Evolutionary conservation across 345 rosid genomes (phyloP).

Genomic region (Xanthoceras sorbifolium): DNA sequence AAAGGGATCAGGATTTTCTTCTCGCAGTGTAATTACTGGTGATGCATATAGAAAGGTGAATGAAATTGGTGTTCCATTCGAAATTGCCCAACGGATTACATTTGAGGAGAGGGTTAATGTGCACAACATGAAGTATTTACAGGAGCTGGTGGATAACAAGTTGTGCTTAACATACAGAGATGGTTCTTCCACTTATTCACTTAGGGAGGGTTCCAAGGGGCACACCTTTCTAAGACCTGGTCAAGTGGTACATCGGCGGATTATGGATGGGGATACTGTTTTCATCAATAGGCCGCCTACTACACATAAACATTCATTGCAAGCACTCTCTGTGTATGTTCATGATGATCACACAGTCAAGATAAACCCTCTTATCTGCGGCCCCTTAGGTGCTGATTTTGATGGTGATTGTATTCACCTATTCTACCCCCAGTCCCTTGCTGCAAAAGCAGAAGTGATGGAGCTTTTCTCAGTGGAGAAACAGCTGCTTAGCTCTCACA

Average conservation of each 20-base stretch:
- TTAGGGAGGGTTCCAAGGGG: conserved; percentile 90
- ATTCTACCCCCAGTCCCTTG: conserved; percentile 87
- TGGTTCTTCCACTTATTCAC: conserved; percentile 74
- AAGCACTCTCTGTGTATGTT: conserved; percentile 86
- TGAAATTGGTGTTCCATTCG: conserved; percentile 84
- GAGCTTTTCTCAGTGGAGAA: conserved; percentile 94
- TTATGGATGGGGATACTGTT: conserved; percentile 92
- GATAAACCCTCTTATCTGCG: conserved; percentile 90
- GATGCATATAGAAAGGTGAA: conserved; percentile 77
- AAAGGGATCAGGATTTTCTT: conserved; percentile 94
- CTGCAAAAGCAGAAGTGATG: conserved; percentile 92
- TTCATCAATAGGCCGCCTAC: conserved; percentile 96
- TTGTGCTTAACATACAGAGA: conserved; percentile 72
- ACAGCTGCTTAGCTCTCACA: conserved; percentile 92
- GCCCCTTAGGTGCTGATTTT: conserved; percentile 94
- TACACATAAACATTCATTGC: conserved; percentile 91
- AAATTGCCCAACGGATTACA: conserved; percentile 84
- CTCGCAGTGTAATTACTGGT: conserved; percentile 96
- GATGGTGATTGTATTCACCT: conserved; percentile 96
- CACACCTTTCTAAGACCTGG: conserved; percentile 79
- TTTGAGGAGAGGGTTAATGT: conserved; percentile 82
- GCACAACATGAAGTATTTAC: conserved; percentile 63
- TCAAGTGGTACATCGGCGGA: conserved; percentile 82
- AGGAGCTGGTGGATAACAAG: conserved; percentile 72
- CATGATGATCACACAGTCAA: conserved; percentile 95